Evolutionary conservation across 495 filamentous ascomycete genomes (phyloP), one percentile per base, ranked within the genome.

Genomic region (Aspergillus wentii): DNA sequence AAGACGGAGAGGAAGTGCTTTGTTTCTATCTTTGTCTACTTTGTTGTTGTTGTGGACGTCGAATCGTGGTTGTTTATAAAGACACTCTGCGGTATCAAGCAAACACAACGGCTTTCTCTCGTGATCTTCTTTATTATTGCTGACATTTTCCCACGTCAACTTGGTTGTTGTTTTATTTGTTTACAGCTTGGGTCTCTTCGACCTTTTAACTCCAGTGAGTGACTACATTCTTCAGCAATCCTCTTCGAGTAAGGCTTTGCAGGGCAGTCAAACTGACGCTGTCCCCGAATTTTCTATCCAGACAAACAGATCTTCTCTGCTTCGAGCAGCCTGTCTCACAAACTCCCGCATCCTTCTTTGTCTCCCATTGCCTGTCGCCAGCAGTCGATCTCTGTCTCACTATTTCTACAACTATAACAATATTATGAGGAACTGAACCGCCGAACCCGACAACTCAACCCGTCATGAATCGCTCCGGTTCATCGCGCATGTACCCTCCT

Each of bases 391-490:
- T n/a, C 20, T 25, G 26, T 36, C 19, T 17, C 28, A 27, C n/a
- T n/a, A n/a, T 22, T n/a, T n/a, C n/a, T n/a, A n/a, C n/a, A n/a
- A n/a, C n/a, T n/a, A n/a, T n/a, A n/a, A n/a, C n/a, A n/a, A 19
- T 55, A 56, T 33, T 49, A 64, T 68, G 61, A 57, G 38, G 34
- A 25, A 35, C 41, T 62, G 49, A 57, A 30, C 20, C 23, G 14
- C 25, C 25, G 10, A 15, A 17, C 29, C 13, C 30, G 14, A 39
- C 16, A 44, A 52, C 42, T 31, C 34, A 38, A 25, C 41, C 28
- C 29, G n/a, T n/a, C n/a, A 68, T 68, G 64, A 59, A 57, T 43
- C 48, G n/a, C n/a, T n/a, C 57, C 41, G 43, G 54, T 35, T 42
- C 44, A 30, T 41, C 43, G 28, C 47, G 43, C 29, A 41, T 43